phyloP scores from a whole-genome alignment of 1,284 basidiomycete genomes.

The Trichosporon faecale region DNA sequence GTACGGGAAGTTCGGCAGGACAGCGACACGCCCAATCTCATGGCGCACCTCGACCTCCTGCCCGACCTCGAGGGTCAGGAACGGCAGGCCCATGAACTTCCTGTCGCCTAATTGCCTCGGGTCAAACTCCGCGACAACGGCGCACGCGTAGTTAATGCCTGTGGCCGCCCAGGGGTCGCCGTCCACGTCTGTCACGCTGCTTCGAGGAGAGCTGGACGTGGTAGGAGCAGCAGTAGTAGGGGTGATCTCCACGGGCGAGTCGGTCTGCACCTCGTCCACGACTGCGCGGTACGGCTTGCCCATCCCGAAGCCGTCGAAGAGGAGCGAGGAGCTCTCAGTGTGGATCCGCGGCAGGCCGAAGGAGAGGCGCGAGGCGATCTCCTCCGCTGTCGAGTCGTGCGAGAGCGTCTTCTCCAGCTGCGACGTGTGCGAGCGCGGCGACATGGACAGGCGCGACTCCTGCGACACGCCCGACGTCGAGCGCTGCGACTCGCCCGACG shows the following conservation, averaged over 20 bases:
- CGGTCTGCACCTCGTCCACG: neutral
- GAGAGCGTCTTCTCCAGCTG: neutral
- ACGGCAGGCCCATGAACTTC: slow-evolving; percentile 42
- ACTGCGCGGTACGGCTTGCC: neutral
- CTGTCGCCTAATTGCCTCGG: slow-evolving; percentile 33
- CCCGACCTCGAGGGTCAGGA: slow-evolving; percentile 42
- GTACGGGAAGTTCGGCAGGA: slow-evolving; percentile 49
- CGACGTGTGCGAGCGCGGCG: slow-evolving; percentile 3
- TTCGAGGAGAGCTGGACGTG: neutral
- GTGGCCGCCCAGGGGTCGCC: slow-evolving; percentile 43
- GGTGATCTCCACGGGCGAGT: neutral
- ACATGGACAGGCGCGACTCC: neutral
- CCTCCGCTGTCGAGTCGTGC: slow-evolving; percentile 12
- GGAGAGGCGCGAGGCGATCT: slow-evolving; percentile 28
- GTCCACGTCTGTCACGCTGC: slow-evolving; percentile 28
- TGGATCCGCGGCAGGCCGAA: slow-evolving; percentile 44
- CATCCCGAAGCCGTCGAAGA: slow-evolving; percentile 30
- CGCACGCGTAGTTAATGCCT: slow-evolving; percentile 46
- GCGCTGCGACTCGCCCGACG: neutral
- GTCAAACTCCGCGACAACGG: slow-evolving; percentile 49
- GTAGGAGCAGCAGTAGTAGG: neutral
- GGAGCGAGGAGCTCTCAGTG: slow-evolving; percentile 20
- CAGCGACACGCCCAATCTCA: slow-evolving; percentile 52
- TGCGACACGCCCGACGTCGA: neutral
- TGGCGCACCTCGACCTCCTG: slow-evolving; percentile 51